These are phyloP conservation scores for Carex parvula DNA, from an alignment of 176 grass and related monocot species.

Conservation along the genomic window DNA sequence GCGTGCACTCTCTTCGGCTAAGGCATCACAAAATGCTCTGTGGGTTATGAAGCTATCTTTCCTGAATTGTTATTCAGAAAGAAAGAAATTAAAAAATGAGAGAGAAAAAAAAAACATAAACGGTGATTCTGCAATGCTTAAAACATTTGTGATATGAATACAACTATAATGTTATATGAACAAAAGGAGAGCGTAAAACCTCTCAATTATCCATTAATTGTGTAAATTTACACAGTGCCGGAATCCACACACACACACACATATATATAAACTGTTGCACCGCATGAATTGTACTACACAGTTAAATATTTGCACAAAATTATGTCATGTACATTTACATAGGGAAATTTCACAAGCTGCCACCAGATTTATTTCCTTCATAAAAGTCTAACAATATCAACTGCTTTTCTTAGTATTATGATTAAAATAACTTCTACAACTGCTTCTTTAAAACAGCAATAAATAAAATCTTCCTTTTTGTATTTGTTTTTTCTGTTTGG, in stretches of 20 bases:
- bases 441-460: constrained; percentile 13
- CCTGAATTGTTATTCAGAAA: constrained; percentile 21
- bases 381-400: not conserved
- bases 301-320: not conserved
- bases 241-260: not conserved
- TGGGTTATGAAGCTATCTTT: constrained; percentile 32
- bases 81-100: not conserved
- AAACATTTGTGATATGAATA: not conserved
- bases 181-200: not conserved
- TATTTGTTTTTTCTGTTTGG: constrained; percentile 19
- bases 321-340: not conserved
- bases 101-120: not conserved
- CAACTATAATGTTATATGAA: not conserved
- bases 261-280: not conserved
- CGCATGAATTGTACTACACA: not conserved
- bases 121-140: not conserved
- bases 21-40: constrained; percentile 28
- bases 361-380: not conserved
- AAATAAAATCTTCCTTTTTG: constrained; percentile 5
- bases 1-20: constrained; percentile 17
- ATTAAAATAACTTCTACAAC: constrained; percentile 13
- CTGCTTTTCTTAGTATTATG: not conserved
- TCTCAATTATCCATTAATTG: not conserved
- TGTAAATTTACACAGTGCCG: not conserved
- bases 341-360: not conserved